Percentiles rank a stretch among this genome's conserved stretches.
phyloP scores from a whole-genome alignment of 1,139 yeast genomes.

The Scheffersomyces segobiensis region DNA sequence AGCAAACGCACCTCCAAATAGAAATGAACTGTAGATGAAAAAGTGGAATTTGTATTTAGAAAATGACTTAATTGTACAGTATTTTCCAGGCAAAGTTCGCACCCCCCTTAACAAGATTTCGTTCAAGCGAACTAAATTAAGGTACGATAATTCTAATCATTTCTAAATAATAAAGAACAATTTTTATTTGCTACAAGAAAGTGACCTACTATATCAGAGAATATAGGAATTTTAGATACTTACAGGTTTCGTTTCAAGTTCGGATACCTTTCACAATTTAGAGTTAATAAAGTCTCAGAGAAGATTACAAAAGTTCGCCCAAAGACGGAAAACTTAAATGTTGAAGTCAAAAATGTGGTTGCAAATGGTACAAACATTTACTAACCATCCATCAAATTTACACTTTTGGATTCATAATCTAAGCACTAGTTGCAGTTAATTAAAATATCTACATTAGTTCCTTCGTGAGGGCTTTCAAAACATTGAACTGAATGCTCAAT shows the following conservation, averaged over 20 bases:
- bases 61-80: neutral
- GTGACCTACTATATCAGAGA: neutral
- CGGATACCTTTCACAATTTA: neutral
- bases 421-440: neutral
- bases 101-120: neutral
- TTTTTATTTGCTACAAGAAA: neutral
- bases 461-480: neutral
- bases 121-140: neutral
- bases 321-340: neutral
- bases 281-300: too few relatives aligned
- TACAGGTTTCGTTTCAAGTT: neutral
- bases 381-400: neutral
- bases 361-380: neutral
- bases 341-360: neutral
- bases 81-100: neutral
- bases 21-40: neutral
- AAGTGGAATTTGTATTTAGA: neutral
- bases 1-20: too few relatives aligned
- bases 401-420: neutral
- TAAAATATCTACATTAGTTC: neutral
- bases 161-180: neutral
- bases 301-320: neutral
- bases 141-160: neutral
- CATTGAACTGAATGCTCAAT: neutral
- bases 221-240: neutral